Conservation (phyloP, 192 early-diverging fungal species). For the Entomortierella parvispora region DNA sequence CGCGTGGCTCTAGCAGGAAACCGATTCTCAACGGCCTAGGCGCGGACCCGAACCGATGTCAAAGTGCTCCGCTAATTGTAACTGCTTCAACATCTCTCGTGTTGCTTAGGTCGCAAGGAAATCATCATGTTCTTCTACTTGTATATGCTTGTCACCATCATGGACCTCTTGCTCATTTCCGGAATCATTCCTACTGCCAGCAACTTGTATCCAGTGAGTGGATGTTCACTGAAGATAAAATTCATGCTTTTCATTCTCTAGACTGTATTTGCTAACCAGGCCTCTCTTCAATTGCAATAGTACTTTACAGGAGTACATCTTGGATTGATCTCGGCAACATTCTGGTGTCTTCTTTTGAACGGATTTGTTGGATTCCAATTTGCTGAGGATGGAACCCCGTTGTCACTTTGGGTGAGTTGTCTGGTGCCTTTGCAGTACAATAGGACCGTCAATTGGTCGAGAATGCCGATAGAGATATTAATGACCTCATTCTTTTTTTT, state of each 20-base stretch:
- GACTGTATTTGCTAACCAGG: slow-evolving; percentile 4
- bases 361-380: slow-evolving; percentile 93
- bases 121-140: slow-evolving; percentile 93
- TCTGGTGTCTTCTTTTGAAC: slow-evolving; percentile 86
- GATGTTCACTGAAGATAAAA: background rate
- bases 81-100: background rate
- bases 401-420: slow-evolving; percentile 84
- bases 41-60: no score
- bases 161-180: slow-evolving; percentile 81
- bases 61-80: no score
- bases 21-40: no score
- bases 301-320: slow-evolving; percentile 80
- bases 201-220: slow-evolving; percentile 68
- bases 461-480: background rate
- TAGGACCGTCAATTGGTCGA: background rate
- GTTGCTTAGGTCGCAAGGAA: slow-evolving; percentile 79
- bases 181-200: slow-evolving; percentile 81
- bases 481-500: background rate
- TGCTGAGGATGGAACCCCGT: slow-evolving; percentile 87
- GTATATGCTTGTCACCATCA: slow-evolving; percentile 76
- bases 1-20: no score
- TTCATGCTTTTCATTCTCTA: no score
- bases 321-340: slow-evolving; percentile 76
- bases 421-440: background rate
- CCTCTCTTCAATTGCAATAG: slow-evolving; percentile 43